Evolutionary conservation across 139 green algal species (phyloP).

Genomic region (Chlamydomonas incerta): DNA sequence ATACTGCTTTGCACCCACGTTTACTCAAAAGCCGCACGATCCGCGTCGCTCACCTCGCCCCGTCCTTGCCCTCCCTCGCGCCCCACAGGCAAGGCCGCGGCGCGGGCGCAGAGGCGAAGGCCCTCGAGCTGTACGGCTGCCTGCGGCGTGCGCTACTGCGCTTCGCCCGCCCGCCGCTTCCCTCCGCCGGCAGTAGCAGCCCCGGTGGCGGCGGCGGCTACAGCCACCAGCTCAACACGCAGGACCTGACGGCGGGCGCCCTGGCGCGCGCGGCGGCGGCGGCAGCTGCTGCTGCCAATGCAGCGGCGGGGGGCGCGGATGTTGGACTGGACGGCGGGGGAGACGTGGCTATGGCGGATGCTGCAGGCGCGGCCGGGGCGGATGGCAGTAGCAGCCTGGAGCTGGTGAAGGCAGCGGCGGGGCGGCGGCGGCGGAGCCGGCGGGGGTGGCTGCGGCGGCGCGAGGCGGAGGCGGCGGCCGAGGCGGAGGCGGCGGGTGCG

Average conservation of each 20-base stretch:
- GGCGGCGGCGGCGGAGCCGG: no score
- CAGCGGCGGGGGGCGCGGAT: no score
- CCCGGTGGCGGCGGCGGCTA: not conserved
- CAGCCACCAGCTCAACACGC: not conserved
- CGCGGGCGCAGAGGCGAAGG: constrained; percentile 14
- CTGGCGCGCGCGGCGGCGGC: not conserved
- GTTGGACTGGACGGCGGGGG: not conserved
- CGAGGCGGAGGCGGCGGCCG: no score
- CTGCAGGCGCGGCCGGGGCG: not conserved
- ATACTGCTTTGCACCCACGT: no score
- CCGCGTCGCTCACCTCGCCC: no score
- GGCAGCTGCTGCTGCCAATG: not conserved
- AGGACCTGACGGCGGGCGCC: no score
- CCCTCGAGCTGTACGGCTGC: constrained; percentile 36
- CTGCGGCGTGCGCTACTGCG: constrained; percentile 16
- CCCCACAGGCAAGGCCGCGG: constrained; percentile 29
- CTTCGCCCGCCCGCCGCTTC: not conserved
- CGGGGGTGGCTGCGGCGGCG: no score
- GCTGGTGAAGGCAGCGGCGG: no score
- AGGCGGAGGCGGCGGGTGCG: no score
- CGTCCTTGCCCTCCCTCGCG: no score
- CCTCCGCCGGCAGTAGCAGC: not conserved
- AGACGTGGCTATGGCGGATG: not conserved
- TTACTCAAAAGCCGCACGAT: no score
- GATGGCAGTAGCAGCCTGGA: no score